Conservation (phyloP, 176 grass and related monocot genomes). For the Zoysia japonica region DNA sequence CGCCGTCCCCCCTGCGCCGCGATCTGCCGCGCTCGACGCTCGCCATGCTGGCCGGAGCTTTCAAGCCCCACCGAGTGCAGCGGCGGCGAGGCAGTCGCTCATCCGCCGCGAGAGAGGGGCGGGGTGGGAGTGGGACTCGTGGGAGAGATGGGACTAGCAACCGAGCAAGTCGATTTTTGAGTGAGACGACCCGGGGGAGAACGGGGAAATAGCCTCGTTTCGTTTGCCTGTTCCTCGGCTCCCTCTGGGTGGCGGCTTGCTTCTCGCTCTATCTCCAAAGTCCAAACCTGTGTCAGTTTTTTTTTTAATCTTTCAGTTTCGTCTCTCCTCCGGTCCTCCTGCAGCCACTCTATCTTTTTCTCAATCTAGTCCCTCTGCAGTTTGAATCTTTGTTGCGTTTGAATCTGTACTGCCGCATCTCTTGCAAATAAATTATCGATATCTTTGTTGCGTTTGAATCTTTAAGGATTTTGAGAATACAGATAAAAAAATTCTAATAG, state of each 20-base stretch:
- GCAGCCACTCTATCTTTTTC: slow-evolving; percentile 4
- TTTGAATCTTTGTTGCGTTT: too few relatives aligned
- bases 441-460: too few relatives aligned
- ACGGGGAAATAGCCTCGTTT: slow-evolving; percentile 28
- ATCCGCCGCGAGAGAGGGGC: slow-evolving; percentile 15
- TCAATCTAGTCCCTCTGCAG: background rate
- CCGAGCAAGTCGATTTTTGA: slow-evolving; percentile 41
- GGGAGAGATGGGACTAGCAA: slow-evolving; percentile 18
- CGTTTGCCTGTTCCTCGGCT: slow-evolving; percentile 26
- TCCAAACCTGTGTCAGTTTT: slow-evolving; percentile 1
- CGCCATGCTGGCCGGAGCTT: slow-evolving; percentile 30
- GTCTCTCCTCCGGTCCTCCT: background rate
- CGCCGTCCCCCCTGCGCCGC: slow-evolving; percentile 45
- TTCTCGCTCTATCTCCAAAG: slow-evolving; percentile 23
- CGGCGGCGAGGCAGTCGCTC: slow-evolving; percentile 26
- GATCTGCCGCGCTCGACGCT: slow-evolving; percentile 48
- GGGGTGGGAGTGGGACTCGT: slow-evolving; percentile 1
- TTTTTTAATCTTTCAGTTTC: slow-evolving; percentile 34
- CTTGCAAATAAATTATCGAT: slow-evolving; percentile 12
- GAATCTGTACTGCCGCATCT: slow-evolving; percentile 7
- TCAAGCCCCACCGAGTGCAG: background rate
- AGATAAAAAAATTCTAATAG: too few relatives aligned
- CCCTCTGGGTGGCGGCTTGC: background rate
- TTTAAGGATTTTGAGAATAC: too few relatives aligned
- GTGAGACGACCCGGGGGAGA: slow-evolving; percentile 8